Base-by-base conservation (phyloP, 1,284 basidiomycete species). In the Ganoderma sp. region DNA sequence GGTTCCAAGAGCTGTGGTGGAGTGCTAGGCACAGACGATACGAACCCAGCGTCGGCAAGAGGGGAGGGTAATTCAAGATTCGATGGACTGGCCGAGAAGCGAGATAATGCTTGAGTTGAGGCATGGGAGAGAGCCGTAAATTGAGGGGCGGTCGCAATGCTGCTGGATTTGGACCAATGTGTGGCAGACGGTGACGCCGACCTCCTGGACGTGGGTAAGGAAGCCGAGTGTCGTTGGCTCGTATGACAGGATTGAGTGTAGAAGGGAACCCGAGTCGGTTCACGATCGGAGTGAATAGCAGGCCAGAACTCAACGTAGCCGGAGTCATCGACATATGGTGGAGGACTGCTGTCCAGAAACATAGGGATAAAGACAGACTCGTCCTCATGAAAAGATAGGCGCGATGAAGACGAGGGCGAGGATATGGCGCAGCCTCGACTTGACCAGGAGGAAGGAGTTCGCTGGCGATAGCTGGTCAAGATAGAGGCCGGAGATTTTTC, bases 351-450 rank as follows among this genome's bases (percentile, higher is more conserved):
- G 48, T 77, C 77, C 8, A 77, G 68, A 14, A 61, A 39, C 71
- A 77, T 73, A 0, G 76, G 72, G 22, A 76, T 66, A 61, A 78
- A 78, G 9, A 62, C 66, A 14, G 70, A 63, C 10, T 71, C 71
- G 2, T 63, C 42, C 19, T 28, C 32, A 17, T 62, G 54, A 17
- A 62, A 54, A 17, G 66, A 39, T 2, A 52, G 12, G 22, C 43
- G 10, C 2, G 34, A 22, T 6, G 41, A 60, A 25, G 14, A 10
- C 12, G 9, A 22, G 14, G 39, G 14, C 12, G 58, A 60, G 58
- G 58, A 60, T 42, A 43, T 14, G 32, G 32, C 6, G 15, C 15
- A 3, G 39, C 22, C 37, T 3, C 14, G 22, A 10, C 39, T 41
- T 25, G 58, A 41, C 22, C 37, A 25, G 22, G 58, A 42, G 22